These are phyloP conservation scores for Eucalyptus pauciflora DNA, from an alignment of 345 rosid species.

Conservation along the genomic window DNA sequence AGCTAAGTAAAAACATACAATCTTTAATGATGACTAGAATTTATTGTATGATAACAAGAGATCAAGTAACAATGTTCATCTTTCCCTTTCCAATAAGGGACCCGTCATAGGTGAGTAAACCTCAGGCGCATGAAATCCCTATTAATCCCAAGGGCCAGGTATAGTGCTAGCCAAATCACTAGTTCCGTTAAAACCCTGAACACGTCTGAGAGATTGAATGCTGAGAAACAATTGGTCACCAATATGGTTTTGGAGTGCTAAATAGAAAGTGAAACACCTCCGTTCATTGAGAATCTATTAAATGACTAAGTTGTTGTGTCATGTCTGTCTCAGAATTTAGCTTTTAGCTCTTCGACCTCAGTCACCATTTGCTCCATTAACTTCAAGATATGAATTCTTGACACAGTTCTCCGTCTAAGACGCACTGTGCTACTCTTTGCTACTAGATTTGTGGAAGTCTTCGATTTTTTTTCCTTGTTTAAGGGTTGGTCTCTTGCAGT, in stretches of 20 bases:
- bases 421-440: not conserved
- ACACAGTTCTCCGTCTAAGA: not conserved
- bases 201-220: not conserved
- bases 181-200: not conserved
- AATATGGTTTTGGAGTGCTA: not conserved
- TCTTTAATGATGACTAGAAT: not conserved
- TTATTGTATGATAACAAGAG: not conserved
- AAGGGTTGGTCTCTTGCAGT: not conserved
- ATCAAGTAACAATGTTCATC: not conserved
- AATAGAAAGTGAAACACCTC: not conserved
- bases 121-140: not conserved
- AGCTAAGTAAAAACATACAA: not conserved
- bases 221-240: not conserved
- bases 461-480: not conserved
- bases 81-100: not conserved
- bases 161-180: not conserved
- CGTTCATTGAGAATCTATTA: not conserved
- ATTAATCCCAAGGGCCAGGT: not conserved
- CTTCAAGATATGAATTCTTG: not conserved
- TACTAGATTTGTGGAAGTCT: not conserved
- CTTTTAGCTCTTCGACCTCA: not conserved
- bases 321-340: not conserved
- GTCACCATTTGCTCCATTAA: not conserved
- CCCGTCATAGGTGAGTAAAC: not conserved
- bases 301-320: not conserved